Evolutionary conservation across 257 asterid genomes (phyloP), one percentile per base, ranked within the genome.

Genomic region (Ophiorrhiza pumila): DNA sequence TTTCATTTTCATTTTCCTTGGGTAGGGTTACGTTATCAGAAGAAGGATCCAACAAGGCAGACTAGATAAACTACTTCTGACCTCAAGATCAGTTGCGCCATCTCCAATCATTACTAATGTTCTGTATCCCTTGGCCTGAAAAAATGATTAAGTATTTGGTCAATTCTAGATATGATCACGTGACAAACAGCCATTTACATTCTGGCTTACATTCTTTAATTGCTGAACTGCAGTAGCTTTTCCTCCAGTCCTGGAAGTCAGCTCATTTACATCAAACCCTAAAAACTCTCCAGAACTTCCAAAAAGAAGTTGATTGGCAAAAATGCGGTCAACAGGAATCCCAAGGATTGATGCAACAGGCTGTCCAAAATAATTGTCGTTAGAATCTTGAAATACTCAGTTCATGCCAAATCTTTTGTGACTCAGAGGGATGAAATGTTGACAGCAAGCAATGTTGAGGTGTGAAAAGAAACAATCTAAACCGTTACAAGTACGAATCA

Each of bases 81-180:
- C 98, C 92, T 94, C 97, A 53, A 91, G 95, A 86, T 94, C 97
- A 63, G 98, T 91, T 65, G 97, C 98, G 45, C 98, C 98, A 80
- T 94, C 98, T 61, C 98, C 98, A 78, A 94, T 86, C 97, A 94
- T 94, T 82, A 91, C 93, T 55, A 94, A 13, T 45, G 87, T 86
- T 73, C 82, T 83, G 86, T 82, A 90, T 69, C 90, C 91, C 65
- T 73, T 76, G 39, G 73, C 89, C 97, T 91, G 89, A 22, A 79
- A 72, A 67, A 17, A 34, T 47, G 63, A 14, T 29, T 46, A 15
- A 47, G 45, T 37, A 37, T 60, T 55, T 31, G 75, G 60, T 29
- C 67, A 73, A 74, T 69, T 68, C 41, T 15, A 60, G 62, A 72
- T 53, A 52, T 20, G 8, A 57, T 45, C 60, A 72, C 39, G 59